These are phyloP conservation scores for Schrenkiella parvula DNA, from an alignment of 345 rosid genomes.

Conservation along the genomic window DNA sequence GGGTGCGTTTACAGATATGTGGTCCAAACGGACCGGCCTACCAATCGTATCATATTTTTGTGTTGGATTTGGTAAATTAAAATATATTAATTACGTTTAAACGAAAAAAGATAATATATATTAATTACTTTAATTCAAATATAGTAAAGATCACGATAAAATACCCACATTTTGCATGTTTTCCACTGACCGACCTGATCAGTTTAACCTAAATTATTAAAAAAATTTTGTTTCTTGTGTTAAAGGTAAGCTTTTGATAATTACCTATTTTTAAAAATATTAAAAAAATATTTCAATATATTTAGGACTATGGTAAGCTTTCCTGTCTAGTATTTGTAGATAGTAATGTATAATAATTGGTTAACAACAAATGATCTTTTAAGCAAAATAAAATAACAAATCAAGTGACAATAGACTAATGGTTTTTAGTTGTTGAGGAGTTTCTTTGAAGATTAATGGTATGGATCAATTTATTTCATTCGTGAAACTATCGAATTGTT, in stretches of 20 bases:
- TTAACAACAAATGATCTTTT: not conserved
- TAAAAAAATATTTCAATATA: not conserved
- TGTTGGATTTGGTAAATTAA: slow-evolving; percentile 29
- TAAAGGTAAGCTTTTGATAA: not conserved
- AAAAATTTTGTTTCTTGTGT: not conserved
- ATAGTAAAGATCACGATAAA: not conserved
- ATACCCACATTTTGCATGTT: not conserved
- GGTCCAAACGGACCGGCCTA: slow-evolving; percentile 32
- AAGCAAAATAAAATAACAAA: not conserved
- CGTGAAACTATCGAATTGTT: too few relatives aligned
- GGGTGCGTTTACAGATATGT: slow-evolving; percentile 28
- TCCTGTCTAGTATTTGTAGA: not conserved
- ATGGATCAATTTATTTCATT: too few relatives aligned
- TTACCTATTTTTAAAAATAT: not conserved
- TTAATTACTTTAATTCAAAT: not conserved
- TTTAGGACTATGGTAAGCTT: slow-evolving; percentile 7
- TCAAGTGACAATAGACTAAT: too few relatives aligned
- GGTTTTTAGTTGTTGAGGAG: too few relatives aligned
- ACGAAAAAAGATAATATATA: too few relatives aligned
- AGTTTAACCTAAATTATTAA: not conserved
- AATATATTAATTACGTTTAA: too few relatives aligned
- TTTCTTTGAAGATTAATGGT: too few relatives aligned
- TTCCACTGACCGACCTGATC: not conserved
- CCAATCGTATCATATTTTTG: slow-evolving; percentile 25
- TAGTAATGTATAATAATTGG: not conserved